Base-by-base conservation (phyloP, 2,329 filamentous ascomycete species). In the Colletotrichum lupini region DNA sequence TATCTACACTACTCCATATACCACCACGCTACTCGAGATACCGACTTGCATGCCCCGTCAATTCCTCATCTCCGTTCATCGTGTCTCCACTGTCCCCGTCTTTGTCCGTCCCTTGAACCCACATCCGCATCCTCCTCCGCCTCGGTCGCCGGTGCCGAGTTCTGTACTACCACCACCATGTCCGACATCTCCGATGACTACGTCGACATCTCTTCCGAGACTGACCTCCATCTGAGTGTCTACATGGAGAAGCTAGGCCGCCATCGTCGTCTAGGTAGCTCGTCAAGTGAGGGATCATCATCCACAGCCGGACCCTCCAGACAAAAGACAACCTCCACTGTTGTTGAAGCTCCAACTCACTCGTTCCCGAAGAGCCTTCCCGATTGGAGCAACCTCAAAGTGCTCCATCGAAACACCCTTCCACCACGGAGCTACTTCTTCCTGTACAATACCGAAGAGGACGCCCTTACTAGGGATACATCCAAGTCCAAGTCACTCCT, bases 351-450 rank as follows among this genome's bases (percentile, higher is more conserved):
- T 9, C 68, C 52, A 5, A 65, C 65, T 35, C 67, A 66, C n/a
- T 72, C 80, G 56, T 73, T 80, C 42, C 83, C 83, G 2, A 73
- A 78, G 9, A 69, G 76, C 9, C 61, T 80, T 5, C 89, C 89
- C 0, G 89, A 91, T 78, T 92, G 90, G 90, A 89, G 87, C 79
- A 91, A 92, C 76, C 84, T 91, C 62, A 77, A 83, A 3, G 82
- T 92, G 37, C 81, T 91, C 26, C 90, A 91, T 78, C 85, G 83
- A 74, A 89, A 89, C 75, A 90, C 87, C 0, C 81, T 91, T 9
- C 84, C 87, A 52, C 86, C 88, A 3, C 85, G 89, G 46, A 83
- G 88, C 22, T 84, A 88, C 76, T 91, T 91, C 79, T 86, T 87
- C 78, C 80, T 87, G 60, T 91, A 89, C 76, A 77, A 81, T 32